Evolutionary conservation across 2,329 filamentous ascomycete species (phyloP), one percentile per base, ranked within the genome.

Genomic region (Fusarium coicis): DNA sequence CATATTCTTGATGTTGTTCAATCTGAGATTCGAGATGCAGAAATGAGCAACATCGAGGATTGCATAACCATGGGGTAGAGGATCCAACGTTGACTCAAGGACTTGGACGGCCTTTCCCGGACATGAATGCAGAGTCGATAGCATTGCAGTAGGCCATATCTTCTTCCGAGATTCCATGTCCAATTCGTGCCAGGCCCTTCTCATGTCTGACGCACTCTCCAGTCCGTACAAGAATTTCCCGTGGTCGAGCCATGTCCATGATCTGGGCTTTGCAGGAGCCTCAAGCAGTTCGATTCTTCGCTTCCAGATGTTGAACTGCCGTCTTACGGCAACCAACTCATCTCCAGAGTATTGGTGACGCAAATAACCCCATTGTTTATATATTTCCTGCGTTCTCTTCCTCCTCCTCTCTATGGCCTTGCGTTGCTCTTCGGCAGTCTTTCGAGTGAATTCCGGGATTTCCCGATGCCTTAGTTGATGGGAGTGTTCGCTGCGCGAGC

Each of bases 1-100:
- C 15, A 63, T 37, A 19, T 60, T 64, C 19, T 63, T 76, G 28
- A 74, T 58, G 10, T 63, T 50, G 10, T 61, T 44, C 5, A 78
- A 69, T 19, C 64, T 64, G 32, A 80, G 39, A 8, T 62, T 73
- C 8, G 73, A 74, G 18, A 78, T 78, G 21, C 82, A 70, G 55
- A 81, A 81, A 19, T 79, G 66, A 4, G 85, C 62, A 3, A 77
- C 77, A 58, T 85, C 84, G 9, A 80, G 76, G 14, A 82, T 79
- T 14, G 81, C 81, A 59, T 84, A 85, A 3, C 80, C 80, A 1
- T 81, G 82, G 4, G 81, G 78, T 16, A 77, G 58, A 10, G 81
- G 80, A 40, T 83, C 76, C 60, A 83, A 63, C 0, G 83, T 85
- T 8, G 83, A 83, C 23, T 79, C 73, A 5, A 86, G 78, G 12